These are phyloP conservation scores for Malus hybrid DNA, from an alignment of 331 rosid genomes.

Conservation along the genomic window DNA sequence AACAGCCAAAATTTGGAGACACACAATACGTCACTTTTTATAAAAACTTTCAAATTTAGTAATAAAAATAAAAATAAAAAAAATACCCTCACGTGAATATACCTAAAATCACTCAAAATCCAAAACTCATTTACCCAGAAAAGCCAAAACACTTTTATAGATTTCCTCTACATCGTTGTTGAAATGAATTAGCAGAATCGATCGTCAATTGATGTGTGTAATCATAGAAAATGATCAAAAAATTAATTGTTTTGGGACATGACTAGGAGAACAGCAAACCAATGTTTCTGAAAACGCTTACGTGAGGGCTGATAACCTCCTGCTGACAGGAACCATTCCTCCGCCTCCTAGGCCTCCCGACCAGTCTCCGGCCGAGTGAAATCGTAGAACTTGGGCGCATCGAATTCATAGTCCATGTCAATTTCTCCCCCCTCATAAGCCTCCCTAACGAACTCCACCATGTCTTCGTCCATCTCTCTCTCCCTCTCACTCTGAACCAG, in stretches of 20 bases:
- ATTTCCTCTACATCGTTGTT: too few relatives aligned
- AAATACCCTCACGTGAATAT: too few relatives aligned
- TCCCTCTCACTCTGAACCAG: neutral
- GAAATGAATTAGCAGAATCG: neutral
- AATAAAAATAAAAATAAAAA: too few relatives aligned
- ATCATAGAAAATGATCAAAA: neutral
- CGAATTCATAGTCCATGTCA: constrained; percentile 59
- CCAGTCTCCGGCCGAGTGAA: constrained; percentile 34
- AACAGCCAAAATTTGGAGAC: too few relatives aligned
- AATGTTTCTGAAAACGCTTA: constrained; percentile 27
- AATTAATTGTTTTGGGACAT: neutral
- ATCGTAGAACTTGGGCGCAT: constrained; percentile 55
- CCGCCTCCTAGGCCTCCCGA: constrained; percentile 50
- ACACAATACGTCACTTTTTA: too few relatives aligned
- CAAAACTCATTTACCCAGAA: too few relatives aligned
- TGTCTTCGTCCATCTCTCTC: constrained; percentile 32
- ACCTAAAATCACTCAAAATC: too few relatives aligned
- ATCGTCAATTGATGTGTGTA: neutral
- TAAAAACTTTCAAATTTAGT: too few relatives aligned
- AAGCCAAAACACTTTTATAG: too few relatives aligned
- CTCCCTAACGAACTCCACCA: constrained; percentile 31
- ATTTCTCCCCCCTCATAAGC: constrained; percentile 27
- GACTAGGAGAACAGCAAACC: neutral
- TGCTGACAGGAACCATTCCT: constrained; percentile 58
- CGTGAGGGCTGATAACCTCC: constrained; percentile 64